Evolutionary conservation across 805 yeast species (phyloP).

Genomic region (Kodamaea kaohsiungensis): DNA sequence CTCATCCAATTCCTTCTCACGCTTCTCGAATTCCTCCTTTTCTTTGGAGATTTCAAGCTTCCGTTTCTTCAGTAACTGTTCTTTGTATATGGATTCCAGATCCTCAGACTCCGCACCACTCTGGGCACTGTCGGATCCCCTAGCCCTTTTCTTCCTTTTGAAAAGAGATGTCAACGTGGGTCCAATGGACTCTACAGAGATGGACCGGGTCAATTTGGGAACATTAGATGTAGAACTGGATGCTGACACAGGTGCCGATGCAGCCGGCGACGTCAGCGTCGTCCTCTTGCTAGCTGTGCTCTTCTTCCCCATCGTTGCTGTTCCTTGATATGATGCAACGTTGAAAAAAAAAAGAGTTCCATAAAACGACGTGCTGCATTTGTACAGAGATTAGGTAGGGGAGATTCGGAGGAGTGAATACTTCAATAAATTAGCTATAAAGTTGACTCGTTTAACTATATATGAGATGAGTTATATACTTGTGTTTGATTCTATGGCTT

Average conservation of each 20-base stretch:
- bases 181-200: constrained; percentile 43
- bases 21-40: constrained; percentile 36
- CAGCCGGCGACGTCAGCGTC: neutral
- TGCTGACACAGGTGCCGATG: neutral
- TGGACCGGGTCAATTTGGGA: constrained; percentile 28
- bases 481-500: no score
- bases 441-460: no score
- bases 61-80: constrained; percentile 15
- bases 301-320: neutral
- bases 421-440: no score
- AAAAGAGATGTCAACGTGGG: constrained; percentile 37
- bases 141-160: constrained; percentile 19
- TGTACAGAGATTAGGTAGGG: neutral
- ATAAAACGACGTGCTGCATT: neutral
- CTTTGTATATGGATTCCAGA: constrained; percentile 19
- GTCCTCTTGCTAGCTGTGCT: neutral
- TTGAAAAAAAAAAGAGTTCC: neutral
- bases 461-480: no score
- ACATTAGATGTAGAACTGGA: neutral
- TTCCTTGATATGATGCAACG: neutral
- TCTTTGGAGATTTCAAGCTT: constrained; percentile 28
- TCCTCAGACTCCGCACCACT: constrained; percentile 5
- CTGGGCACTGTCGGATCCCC: constrained; percentile 13
- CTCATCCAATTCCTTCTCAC: constrained; percentile 63
- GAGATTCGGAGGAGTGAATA: neutral